phyloP scores from a whole-genome alignment of 805 yeast species.

The Middelhovenomyces tepae region DNA sequence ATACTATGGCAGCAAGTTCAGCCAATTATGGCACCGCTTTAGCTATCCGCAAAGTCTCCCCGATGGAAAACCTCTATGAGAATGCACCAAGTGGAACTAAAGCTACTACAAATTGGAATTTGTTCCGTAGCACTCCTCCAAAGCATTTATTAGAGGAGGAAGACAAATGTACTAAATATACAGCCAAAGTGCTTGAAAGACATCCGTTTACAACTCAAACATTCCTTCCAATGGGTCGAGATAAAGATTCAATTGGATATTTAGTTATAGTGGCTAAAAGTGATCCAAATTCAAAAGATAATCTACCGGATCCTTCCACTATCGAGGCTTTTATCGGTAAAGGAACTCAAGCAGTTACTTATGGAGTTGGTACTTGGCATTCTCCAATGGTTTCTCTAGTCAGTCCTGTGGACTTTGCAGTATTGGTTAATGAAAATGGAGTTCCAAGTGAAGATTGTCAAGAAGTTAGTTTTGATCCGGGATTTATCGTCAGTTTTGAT shows the following conservation, averaged over 20 bases:
- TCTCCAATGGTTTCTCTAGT: constrained; percentile 91
- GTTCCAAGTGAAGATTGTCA: constrained; percentile 72
- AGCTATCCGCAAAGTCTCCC: constrained; percentile 66
- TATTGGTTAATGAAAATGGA: constrained; percentile 79
- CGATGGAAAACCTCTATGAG: constrained; percentile 45
- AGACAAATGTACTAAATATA: constrained; percentile 26
- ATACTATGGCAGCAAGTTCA: constrained; percentile 33
- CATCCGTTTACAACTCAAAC: constrained; percentile 88
- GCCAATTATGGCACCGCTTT: constrained; percentile 95
- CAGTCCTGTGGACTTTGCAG: constrained; percentile 69
- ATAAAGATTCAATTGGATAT: constrained; percentile 42
- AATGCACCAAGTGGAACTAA: constrained; percentile 38
- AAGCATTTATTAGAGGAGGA: constrained; percentile 38
- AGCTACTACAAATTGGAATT: constrained; percentile 66
- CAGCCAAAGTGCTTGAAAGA: constrained; percentile 69
- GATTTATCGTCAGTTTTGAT: too few species aligned
- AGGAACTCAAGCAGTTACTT: constrained; percentile 86
- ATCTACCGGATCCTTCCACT: constrained; percentile 53
- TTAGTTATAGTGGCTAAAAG: constrained; percentile 72
- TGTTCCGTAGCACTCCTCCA: constrained; percentile 76
- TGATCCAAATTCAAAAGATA: constrained; percentile 28
- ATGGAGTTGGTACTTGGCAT: constrained; percentile 80
- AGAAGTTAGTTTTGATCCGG: constrained; percentile 66
- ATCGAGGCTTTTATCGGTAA: constrained; percentile 62
- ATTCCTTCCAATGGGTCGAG: constrained; percentile 80